Conservation (phyloP, 2,329 filamentous ascomycete genomes). For the Lecanicillium sp. region DNA sequence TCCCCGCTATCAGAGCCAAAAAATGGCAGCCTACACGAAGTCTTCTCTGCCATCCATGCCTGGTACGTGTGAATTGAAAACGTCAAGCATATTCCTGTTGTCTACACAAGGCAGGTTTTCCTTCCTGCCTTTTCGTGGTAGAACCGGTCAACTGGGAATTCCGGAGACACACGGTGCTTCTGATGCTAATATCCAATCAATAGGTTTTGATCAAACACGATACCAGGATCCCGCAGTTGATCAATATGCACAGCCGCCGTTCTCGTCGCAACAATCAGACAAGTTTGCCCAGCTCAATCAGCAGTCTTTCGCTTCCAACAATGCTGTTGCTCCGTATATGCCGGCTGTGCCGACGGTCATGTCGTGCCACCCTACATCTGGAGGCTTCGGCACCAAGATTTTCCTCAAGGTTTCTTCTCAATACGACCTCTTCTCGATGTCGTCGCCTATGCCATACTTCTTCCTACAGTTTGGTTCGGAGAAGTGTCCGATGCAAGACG, state of each 20-base stretch:
- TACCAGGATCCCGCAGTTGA: slow-evolving; percentile 52
- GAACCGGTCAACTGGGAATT: background rate
- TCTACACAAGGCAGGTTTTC: no score
- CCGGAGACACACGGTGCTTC: background rate
- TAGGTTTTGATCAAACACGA: slow-evolving; percentile 53
- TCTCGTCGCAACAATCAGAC: slow-evolving; percentile 35
- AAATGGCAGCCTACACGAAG: slow-evolving; percentile 61
- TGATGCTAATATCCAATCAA: background rate
- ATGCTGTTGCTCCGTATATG: slow-evolving; percentile 60
- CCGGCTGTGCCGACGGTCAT: slow-evolving; percentile 52
- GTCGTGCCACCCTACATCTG: slow-evolving; percentile 62
- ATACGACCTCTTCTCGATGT: slow-evolving; percentile 60
- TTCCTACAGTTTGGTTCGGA: slow-evolving; percentile 73
- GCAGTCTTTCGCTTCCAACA: slow-evolving; percentile 52
- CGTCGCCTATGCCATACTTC: slow-evolving; percentile 47
- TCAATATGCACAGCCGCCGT: slow-evolving; percentile 41
- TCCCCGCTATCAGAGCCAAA: slow-evolving; percentile 32
- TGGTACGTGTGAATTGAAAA: slow-evolving; percentile 54
- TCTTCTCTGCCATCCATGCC: slow-evolving; percentile 68
- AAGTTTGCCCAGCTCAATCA: slow-evolving; percentile 47
- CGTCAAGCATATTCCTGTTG: slow-evolving; percentile 13
- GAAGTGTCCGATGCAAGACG: slow-evolving; percentile 51
- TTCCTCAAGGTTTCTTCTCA: slow-evolving; percentile 66
- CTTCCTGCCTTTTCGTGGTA: no score
- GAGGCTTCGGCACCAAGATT: slow-evolving; percentile 62